A percentile compares a stretch with the other conserved stretches of the same genome.
phyloP scores from a whole-genome alignment of 2,329 filamentous ascomycete genomes.

The Fusarium torreyae region DNA sequence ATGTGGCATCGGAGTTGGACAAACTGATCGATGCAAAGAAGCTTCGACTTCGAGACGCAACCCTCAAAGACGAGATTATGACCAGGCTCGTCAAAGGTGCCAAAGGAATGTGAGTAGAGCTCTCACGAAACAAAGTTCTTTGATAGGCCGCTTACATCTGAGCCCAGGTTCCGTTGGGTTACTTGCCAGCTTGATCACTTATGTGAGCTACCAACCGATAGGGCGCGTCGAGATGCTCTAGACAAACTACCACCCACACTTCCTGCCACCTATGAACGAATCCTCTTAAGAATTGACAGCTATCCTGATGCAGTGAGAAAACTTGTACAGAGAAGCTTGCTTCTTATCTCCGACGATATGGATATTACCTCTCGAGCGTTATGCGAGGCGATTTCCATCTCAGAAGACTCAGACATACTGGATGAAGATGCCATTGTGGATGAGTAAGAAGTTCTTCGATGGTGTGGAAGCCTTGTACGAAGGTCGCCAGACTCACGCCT shows the following conservation, averaged over 20 bases:
- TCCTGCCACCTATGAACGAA: background rate
- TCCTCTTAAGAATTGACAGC: background rate
- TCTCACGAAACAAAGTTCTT: rapidly evolving
- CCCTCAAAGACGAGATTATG: background rate
- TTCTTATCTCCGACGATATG: background rate
- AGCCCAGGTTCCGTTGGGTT: background rate
- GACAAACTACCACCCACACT: background rate
- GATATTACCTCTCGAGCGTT: background rate
- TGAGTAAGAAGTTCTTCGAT: background rate
- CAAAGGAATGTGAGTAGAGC: background rate
- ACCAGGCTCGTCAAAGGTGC: background rate
- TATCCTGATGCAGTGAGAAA: background rate
- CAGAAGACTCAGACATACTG: background rate
- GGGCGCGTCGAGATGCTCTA: background rate
- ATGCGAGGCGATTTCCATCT: background rate
- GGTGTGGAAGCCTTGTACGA: background rate
- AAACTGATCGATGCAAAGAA: background rate
- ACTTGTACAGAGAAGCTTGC: background rate
- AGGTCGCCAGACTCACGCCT: background rate
- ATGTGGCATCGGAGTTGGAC: background rate
- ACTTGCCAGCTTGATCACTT: background rate
- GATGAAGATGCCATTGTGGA: background rate
- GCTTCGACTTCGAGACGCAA: background rate
- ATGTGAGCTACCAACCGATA: background rate
- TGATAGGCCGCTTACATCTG: too few relatives aligned